A percentile compares a stretch with the other conserved stretches of the same genome.
phyloP scores from a whole-genome alignment of 176 grass and related monocot genomes.

The Poa annua region DNA sequence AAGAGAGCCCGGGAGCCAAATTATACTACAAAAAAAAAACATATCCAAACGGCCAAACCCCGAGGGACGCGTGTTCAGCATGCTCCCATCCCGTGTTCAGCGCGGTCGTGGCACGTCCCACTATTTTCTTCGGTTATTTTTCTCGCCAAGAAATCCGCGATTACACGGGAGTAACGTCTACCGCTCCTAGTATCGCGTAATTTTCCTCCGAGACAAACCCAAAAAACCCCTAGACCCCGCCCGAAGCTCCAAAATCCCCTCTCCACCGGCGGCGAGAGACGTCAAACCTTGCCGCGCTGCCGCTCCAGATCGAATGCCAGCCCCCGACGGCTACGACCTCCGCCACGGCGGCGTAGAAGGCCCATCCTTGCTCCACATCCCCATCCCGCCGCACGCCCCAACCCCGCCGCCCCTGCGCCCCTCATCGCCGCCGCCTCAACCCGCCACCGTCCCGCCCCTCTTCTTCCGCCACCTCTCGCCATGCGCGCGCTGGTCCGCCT shows the following conservation, averaged over 20 bases:
- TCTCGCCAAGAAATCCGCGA: too few relatives aligned
- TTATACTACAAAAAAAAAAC: too few relatives aligned
- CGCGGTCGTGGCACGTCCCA: too few relatives aligned
- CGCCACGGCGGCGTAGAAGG: background rate
- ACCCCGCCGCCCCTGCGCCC: background rate
- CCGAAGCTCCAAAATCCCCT: background rate
- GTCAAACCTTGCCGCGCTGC: background rate
- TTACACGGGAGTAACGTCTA: too few relatives aligned
- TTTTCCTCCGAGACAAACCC: too few relatives aligned
- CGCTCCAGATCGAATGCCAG: background rate
- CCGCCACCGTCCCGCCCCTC: constrained; percentile 6
- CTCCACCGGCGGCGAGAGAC: background rate
- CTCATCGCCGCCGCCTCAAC: background rate
- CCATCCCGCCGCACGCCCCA: background rate
- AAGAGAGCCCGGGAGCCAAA: too few relatives aligned
- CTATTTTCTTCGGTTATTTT: too few relatives aligned
- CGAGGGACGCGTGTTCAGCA: too few relatives aligned
- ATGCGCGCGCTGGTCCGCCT: constrained; percentile 41
- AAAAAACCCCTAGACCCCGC: background rate
- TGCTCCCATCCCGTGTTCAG: too few relatives aligned
- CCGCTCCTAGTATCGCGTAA: too few relatives aligned
- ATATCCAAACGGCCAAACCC: too few relatives aligned
- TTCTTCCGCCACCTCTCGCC: constrained; percentile 39
- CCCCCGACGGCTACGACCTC: constrained; percentile 7
- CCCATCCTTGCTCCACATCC: background rate